Conservation (phyloP, 805 yeast genomes). For the Clavispora carvajalis region DNA sequence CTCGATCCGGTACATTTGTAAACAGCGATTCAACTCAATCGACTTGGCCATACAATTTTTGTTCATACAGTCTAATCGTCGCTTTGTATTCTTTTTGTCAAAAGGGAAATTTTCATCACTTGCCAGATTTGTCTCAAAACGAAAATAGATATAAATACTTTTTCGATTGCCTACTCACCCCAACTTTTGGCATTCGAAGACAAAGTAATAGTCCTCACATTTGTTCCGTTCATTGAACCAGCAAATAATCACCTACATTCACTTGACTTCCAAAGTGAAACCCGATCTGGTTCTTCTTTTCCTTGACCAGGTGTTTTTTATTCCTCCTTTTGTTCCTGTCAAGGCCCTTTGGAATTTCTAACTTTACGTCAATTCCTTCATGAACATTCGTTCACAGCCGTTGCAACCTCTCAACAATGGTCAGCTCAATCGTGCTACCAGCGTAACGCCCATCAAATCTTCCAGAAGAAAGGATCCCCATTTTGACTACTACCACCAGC, state of each 20-base stretch:
- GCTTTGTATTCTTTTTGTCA: conserved; percentile 10
- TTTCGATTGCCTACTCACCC: background rate
- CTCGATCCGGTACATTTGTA: conserved; percentile 15
- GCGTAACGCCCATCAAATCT: conserved; percentile 36
- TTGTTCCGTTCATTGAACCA: background rate
- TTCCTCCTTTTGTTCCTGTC: background rate
- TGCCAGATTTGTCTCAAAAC: conserved; percentile 1
- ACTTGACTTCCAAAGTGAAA: background rate
- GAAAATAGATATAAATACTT: conserved; percentile 1
- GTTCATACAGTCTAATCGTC: conserved; percentile 1
- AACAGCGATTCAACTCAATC: conserved; percentile 8
- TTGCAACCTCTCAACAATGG: conserved; percentile 51
- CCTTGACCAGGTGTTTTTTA: background rate
- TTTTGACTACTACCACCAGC: conserved; percentile 16
- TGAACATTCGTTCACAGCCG: conserved; percentile 33
- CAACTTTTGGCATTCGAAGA: background rate
- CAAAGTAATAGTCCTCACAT: background rate
- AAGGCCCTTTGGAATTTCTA: background rate
- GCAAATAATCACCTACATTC: background rate
- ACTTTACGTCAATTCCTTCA: background rate
- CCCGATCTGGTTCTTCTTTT: background rate
- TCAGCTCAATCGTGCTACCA: conserved; percentile 45
- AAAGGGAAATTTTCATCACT: conserved; percentile 12
- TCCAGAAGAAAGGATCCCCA: conserved; percentile 19
- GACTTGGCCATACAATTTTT: conserved; percentile 4